Percentiles rank a stretch among this genome's conserved stretches.
These are phyloP conservation scores for Hansenula sp. DNA, from an alignment of 1,139 yeast species.

Conservation along the genomic window DNA sequence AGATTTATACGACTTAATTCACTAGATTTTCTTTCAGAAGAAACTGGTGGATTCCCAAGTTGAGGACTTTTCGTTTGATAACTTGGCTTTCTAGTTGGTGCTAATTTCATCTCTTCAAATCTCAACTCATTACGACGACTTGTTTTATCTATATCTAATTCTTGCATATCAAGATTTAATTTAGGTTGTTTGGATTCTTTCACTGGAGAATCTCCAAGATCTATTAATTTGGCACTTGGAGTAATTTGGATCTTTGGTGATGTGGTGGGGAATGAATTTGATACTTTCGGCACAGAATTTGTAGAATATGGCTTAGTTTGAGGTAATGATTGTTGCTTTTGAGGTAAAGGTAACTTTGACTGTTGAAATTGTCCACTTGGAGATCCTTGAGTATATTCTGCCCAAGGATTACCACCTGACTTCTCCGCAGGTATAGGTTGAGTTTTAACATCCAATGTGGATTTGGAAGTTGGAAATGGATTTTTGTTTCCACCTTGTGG, in stretches of 20 bases:
- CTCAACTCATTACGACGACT: slow-evolving; percentile 15
- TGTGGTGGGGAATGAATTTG: slow-evolving; percentile 1
- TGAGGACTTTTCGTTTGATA: background rate
- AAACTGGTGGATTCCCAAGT: too few relatives aligned
- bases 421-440: slow-evolving; percentile 8
- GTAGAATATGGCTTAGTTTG: slow-evolving; percentile 1
- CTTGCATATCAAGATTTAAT: slow-evolving; percentile 15
- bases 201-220: slow-evolving; percentile 7
- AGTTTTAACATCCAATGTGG: slow-evolving; percentile 6
- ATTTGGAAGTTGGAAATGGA: slow-evolving; percentile 4
- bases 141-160: slow-evolving; percentile 12
- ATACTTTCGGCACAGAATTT: slow-evolving; percentile 1
- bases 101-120: slow-evolving; percentile 18
- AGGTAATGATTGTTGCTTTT: slow-evolving; percentile 4
- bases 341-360: slow-evolving; percentile 5
- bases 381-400: slow-evolving; percentile 5
- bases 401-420: slow-evolving; percentile 22
- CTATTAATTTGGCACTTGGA: slow-evolving; percentile 11
- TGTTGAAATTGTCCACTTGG: background rate
- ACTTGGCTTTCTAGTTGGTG: background rate
- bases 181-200: slow-evolving; percentile 13
- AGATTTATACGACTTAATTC: slow-evolving; percentile 17
- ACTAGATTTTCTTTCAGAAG: slow-evolving; percentile 10
- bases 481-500: slow-evolving; percentile 5
- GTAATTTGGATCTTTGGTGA: slow-evolving; percentile 8